Evolutionary conservation across 345 rosid genomes (phyloP).

Genomic region (Excoecaria agallocha): DNA sequence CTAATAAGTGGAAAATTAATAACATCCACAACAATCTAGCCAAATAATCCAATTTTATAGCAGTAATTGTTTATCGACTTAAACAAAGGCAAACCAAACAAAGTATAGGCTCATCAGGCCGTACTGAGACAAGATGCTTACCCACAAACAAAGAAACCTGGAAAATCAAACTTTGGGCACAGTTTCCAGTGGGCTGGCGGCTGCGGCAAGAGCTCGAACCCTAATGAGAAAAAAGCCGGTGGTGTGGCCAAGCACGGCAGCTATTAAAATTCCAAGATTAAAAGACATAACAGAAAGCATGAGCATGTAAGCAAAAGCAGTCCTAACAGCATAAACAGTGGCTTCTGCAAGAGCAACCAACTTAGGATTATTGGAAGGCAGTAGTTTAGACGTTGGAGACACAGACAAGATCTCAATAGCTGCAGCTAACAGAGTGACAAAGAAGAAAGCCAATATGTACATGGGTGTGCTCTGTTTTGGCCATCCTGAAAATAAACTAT

Average conservation of each 20-base stretch:
- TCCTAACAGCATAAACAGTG: conserved; percentile 24
- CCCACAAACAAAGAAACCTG: background rate
- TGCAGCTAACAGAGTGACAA: conserved; percentile 14
- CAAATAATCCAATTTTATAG: background rate
- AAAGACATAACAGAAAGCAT: conserved; percentile 51
- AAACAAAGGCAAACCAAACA: too few relatives aligned
- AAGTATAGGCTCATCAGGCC: too few relatives aligned
- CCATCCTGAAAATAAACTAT: conserved; percentile 41
- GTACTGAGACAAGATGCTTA: background rate
- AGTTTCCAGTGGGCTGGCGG: background rate
- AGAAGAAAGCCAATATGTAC: conserved; percentile 24
- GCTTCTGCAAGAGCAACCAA: conserved; percentile 14
- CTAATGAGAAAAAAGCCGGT: conserved; percentile 34
- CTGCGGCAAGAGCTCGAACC: conserved; percentile 29
- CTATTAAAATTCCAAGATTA: conserved; percentile 45
- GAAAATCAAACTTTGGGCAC: conserved; percentile 18
- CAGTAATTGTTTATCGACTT: too few relatives aligned
- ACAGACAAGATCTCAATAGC: conserved; percentile 11
- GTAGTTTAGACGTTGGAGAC: background rate
- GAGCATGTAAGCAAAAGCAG: conserved; percentile 42
- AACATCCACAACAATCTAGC: too few relatives aligned
- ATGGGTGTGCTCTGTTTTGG: conserved; percentile 33
- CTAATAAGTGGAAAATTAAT: too few relatives aligned
- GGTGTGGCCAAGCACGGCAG: conserved; percentile 38
- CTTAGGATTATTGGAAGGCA: background rate